Evolutionary conservation across 2,329 filamentous ascomycete species (phyloP).

Genomic region (Fusarium scirpi): DNA sequence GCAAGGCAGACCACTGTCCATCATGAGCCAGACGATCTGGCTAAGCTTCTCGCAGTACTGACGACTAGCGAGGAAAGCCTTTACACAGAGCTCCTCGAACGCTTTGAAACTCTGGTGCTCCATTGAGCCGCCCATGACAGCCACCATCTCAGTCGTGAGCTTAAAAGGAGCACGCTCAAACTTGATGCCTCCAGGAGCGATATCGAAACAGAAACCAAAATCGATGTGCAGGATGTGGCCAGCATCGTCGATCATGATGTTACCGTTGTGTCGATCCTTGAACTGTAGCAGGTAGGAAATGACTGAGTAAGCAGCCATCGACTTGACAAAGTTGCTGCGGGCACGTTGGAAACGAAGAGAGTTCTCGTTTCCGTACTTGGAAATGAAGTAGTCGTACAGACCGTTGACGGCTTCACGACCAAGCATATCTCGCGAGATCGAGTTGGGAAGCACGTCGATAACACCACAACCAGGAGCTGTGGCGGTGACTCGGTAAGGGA

Average conservation of each 20-base stretch:
- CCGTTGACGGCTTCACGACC: conserved; percentile 98
- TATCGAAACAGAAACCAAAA: conserved; percentile 99
- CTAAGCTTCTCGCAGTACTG: conserved; percentile 89
- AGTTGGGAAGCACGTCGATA: conserved; percentile 97
- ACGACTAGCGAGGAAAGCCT: conserved; percentile 89
- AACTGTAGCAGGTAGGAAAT: conserved; percentile 98
- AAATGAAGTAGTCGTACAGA: conserved; percentile 97
- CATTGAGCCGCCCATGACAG: conserved; percentile 94
- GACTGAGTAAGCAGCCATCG: conserved; percentile 97
- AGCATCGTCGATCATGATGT: conserved; percentile 99
- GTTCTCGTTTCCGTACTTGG: conserved; percentile 97
- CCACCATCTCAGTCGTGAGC: conserved; percentile 95
- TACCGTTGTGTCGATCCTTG: conserved; percentile 99
- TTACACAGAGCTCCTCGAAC: conserved; percentile 97
- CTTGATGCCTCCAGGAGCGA: conserved; percentile 94
- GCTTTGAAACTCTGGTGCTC: conserved; percentile 90
- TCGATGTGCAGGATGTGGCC: conserved; percentile 99
- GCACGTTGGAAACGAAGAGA: conserved; percentile 95
- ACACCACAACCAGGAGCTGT: conserved; percentile 98
- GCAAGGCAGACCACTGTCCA: conserved; percentile 94
- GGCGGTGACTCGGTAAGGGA: conserved; percentile 95
- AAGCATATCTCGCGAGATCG: conserved; percentile 98
- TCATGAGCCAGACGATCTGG: conserved; percentile 93
- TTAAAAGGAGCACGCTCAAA: conserved; percentile 99
- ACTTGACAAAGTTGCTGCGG: conserved; percentile 97